These are phyloP conservation scores for Annulohypoxylon maeteangense DNA, from an alignment of 495 filamentous ascomycete genomes.

Conservation along the genomic window DNA sequence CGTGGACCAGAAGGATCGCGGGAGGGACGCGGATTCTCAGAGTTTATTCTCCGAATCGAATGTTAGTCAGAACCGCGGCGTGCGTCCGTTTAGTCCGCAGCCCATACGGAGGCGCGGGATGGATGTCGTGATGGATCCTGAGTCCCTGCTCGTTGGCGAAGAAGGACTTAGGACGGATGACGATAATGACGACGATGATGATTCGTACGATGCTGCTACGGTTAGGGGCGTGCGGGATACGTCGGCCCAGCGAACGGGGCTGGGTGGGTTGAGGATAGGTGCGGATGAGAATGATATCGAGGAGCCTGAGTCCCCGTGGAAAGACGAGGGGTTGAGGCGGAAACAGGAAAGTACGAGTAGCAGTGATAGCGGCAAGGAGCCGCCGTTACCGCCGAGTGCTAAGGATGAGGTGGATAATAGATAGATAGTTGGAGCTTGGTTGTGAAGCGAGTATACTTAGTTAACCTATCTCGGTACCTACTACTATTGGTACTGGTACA, in stretches of 20 bases:
- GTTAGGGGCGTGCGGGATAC: slow-evolving; percentile 33
- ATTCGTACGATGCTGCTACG: slow-evolving; percentile 36
- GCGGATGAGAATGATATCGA: slow-evolving; percentile 20
- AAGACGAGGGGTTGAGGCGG: slow-evolving; percentile 28
- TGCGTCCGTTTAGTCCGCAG: slow-evolving; percentile 66
- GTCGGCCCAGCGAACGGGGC: slow-evolving; percentile 26
- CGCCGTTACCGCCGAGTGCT: neutral
- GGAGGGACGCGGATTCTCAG: slow-evolving; percentile 48
- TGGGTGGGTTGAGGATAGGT: slow-evolving; percentile 25
- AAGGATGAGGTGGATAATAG: slow-evolving; percentile 9
- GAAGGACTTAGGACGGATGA: slow-evolving; percentile 21
- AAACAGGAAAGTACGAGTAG: neutral
- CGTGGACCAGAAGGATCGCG: slow-evolving; percentile 44
- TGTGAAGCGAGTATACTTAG: neutral
- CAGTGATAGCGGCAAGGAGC: slow-evolving; percentile 9
- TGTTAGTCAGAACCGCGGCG: slow-evolving; percentile 55
- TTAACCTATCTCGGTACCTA: neutral
- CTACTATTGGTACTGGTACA: neutral
- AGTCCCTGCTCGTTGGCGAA: slow-evolving; percentile 47
- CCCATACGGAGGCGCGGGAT: slow-evolving; percentile 52
- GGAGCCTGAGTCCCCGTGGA: slow-evolving; percentile 39
- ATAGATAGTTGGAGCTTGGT: slow-evolving; percentile 4
- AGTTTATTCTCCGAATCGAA: slow-evolving; percentile 66
- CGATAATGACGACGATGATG: slow-evolving; percentile 29
- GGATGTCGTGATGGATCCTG: slow-evolving; percentile 54